Base-by-base conservation (phyloP, 2,329 filamentous ascomycete genomes). In the Escovopsis weberi region DNA sequence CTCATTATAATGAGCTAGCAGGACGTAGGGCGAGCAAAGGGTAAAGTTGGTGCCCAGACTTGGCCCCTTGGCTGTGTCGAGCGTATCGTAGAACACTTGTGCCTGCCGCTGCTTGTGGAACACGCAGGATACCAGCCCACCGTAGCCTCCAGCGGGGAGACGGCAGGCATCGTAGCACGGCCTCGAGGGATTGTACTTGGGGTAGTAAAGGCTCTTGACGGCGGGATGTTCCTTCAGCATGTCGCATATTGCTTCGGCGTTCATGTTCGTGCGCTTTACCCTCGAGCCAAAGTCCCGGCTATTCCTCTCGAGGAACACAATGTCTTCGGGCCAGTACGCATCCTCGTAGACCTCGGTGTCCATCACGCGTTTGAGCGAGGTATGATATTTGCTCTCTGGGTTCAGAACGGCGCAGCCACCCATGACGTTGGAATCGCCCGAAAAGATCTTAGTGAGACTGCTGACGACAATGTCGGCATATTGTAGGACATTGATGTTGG, bases 21-120 rank as follows among this genome's bases (percentile, higher is more conserved):
- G 67, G 19, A 91, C 86, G 59, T 94, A 98, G 0, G 91, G 91
- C 39, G 82, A 94, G 44, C 82, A 82, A 33, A 98, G 68, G 0
- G 91, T 96, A 59, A 98, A 98, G 61, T 98, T 98, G 1, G 91
- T 96, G 2, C 91, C 91, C 40, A 98, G 67, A 61, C 87, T 95
- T 0, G 91, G 91, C 0, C 91, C 91, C 61, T 98, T 98, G 34
- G 86, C 80, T 1, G 87, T 91, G 48, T 93, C 78, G 12, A 98
- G 66, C 11, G 75, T 72, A 61, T 98, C 87, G 61, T 82, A 95
- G 59, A 96, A 95, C 1, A 76, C 73, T 42, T 85, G 67, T 1
- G 89, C 85, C 48, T 88, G 79, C 28, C 70, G 67, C 44, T 72
- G 75, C 2, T 69, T 69, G 51, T 84, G 66, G 55, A 96, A 94